phyloP scores from a whole-genome alignment of 345 rosid genomes.

The Diplotaxis tenuifolia region DNA sequence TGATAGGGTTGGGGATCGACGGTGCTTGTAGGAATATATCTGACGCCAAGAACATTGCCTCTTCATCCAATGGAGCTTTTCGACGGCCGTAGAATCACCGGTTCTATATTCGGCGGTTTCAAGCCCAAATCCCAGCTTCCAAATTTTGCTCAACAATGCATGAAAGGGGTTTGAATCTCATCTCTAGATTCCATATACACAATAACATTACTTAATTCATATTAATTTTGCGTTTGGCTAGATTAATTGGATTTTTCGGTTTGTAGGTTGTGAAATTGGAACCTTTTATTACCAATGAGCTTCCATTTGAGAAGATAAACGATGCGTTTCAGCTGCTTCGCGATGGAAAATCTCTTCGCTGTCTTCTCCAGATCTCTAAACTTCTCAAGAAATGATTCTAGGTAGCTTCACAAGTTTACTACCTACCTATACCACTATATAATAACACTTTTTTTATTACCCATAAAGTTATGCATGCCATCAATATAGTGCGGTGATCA shows the following conservation, averaged over 20 bases:
- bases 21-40: conserved; percentile 33
- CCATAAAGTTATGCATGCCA: not conserved
- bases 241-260: not conserved
- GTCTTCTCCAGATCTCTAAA: conserved; percentile 32
- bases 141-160: conserved; percentile 31
- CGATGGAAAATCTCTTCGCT: conserved; percentile 38
- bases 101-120: conserved; percentile 34
- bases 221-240: not conserved
- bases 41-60: conserved; percentile 32
- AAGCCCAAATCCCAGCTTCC: conserved; percentile 37
- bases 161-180: conserved; percentile 20
- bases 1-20: conserved; percentile 39
- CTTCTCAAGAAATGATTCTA: conserved; percentile 31
- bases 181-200: not conserved
- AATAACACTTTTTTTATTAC: not conserved
- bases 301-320: conserved; percentile 35
- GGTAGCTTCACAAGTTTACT: not conserved
- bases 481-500: not conserved
- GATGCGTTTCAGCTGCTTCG: conserved; percentile 40
- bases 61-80: conserved; percentile 43
- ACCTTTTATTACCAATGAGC: conserved; percentile 35
- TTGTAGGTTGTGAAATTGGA: conserved; percentile 36
- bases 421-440: not conserved
- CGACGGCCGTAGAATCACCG: conserved; percentile 32
- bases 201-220: not conserved